Evolutionary conservation across 805 yeast species (phyloP).

Genomic region (Saccharomycopsis schoenii): DNA sequence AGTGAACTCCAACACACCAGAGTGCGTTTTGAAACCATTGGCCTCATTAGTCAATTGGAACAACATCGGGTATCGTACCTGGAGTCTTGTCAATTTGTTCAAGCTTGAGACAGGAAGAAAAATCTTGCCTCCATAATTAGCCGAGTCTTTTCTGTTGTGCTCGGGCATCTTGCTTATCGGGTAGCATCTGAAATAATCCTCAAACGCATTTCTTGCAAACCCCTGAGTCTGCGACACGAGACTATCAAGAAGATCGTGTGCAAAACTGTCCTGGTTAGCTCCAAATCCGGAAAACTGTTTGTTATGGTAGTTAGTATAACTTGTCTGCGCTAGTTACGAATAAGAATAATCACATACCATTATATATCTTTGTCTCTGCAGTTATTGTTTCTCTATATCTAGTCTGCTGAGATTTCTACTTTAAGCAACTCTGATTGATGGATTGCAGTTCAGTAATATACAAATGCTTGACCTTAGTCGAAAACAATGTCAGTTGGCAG

Average conservation of each 20-base stretch:
- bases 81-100: constrained; percentile 78
- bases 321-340: background rate
- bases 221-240: background rate
- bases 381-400: background rate
- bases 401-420: background rate
- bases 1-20: constrained; percentile 91
- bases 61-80: constrained; percentile 93
- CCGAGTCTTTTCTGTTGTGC: constrained; percentile 54
- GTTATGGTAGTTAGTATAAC: background rate
- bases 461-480: too few relatives aligned
- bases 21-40: constrained; percentile 43
- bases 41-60: constrained; percentile 64
- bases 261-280: background rate
- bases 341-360: background rate
- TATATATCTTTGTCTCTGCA: background rate
- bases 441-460: too few relatives aligned
- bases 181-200: constrained; percentile 84
- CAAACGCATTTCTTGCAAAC: constrained; percentile 33
- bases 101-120: constrained; percentile 90
- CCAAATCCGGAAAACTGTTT: background rate
- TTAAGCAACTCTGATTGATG: too few relatives aligned
- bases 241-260: background rate
- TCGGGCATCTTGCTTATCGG: constrained; percentile 80
- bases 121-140: constrained; percentile 92
- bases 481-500: too few relatives aligned